These are phyloP conservation scores for Paralagenidium karlingii DNA, from an alignment of 352 stramenopile species.

Conservation along the genomic window DNA sequence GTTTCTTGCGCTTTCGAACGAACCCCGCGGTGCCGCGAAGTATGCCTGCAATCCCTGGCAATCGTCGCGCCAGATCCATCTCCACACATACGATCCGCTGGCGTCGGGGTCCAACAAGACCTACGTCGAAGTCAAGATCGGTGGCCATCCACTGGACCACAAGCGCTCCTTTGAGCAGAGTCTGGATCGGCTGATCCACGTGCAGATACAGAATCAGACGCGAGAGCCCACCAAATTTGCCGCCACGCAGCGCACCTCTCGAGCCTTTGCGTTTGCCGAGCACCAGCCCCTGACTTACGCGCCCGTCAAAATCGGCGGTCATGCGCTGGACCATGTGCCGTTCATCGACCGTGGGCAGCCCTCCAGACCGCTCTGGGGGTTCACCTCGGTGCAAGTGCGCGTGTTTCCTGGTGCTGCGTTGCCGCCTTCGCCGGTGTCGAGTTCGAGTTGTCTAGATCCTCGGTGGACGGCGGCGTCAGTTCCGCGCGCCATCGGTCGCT, in stretches of 20 bases:
- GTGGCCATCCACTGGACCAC: conserved; percentile 49
- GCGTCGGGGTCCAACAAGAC: conserved; percentile 1
- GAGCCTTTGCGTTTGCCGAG: conserved; percentile 18
- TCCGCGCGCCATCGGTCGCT: conserved; percentile 1
- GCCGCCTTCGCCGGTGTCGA: background rate
- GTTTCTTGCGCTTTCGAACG: too few species aligned
- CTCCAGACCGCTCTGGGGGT: conserved; percentile 44
- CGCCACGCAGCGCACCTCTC: conserved; percentile 15
- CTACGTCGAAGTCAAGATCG: conserved; percentile 68
- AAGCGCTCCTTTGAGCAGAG: conserved; percentile 17
- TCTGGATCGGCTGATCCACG: conserved; percentile 9
- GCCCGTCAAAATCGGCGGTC: conserved; percentile 62
- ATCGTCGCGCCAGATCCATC: conserved; percentile 24
- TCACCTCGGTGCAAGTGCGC: background rate
- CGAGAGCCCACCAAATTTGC: conserved; percentile 5
- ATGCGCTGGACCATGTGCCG: conserved; percentile 62
- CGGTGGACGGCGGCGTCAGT: background rate
- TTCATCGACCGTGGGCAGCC: conserved; percentile 45
- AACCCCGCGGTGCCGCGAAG: too few species aligned
- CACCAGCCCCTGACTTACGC: conserved; percentile 36
- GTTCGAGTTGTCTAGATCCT: background rate
- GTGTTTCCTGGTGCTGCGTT: background rate
- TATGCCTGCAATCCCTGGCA: too few species aligned
- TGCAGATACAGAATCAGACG: conserved; percentile 17
- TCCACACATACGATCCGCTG: conserved; percentile 37